Conservation (phyloP, 2,329 filamentous ascomycete genomes). For the Ascochyta rabiei region DNA sequence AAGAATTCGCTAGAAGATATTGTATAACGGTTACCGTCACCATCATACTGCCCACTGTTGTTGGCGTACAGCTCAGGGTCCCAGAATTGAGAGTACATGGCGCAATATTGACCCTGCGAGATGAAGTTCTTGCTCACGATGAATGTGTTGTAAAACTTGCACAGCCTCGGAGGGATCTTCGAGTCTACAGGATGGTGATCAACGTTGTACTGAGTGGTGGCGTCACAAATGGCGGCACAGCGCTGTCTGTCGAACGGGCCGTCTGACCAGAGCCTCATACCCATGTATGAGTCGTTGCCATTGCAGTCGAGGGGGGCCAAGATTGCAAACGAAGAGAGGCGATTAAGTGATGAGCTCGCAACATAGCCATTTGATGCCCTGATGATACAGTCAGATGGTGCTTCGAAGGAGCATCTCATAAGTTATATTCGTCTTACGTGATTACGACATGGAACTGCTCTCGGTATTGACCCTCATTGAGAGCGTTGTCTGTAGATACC, state of each 20-base stretch:
- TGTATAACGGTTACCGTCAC: background rate
- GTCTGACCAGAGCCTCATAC: background rate
- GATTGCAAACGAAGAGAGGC: background rate
- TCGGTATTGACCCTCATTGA: slow-evolving; percentile 1
- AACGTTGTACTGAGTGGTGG: background rate
- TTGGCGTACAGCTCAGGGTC: background rate
- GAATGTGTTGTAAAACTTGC: slow-evolving; percentile 44
- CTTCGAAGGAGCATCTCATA: background rate
- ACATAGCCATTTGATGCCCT: slow-evolving; percentile 4
- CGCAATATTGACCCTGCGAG: slow-evolving; percentile 41
- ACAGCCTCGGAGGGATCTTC: slow-evolving; percentile 9
- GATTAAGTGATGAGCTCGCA: background rate
- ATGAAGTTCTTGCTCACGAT: slow-evolving; percentile 34
- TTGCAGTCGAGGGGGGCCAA: slow-evolving; percentile 4
- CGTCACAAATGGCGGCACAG: background rate
- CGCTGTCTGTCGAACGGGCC: background rate
- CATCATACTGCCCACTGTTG: background rate
- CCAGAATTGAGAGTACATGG: slow-evolving; percentile 21
- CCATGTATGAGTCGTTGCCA: slow-evolving; percentile 1
- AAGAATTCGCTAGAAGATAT: slow-evolving; percentile 4
- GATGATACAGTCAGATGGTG: background rate
- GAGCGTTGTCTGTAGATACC: background rate
- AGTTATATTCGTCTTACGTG: background rate
- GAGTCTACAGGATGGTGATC: background rate
- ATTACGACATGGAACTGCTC: slow-evolving; percentile 2